These are phyloP conservation scores for Aspergillus nomiae DNA, from an alignment of 2,329 filamentous ascomycete species.

Conservation along the genomic window DNA sequence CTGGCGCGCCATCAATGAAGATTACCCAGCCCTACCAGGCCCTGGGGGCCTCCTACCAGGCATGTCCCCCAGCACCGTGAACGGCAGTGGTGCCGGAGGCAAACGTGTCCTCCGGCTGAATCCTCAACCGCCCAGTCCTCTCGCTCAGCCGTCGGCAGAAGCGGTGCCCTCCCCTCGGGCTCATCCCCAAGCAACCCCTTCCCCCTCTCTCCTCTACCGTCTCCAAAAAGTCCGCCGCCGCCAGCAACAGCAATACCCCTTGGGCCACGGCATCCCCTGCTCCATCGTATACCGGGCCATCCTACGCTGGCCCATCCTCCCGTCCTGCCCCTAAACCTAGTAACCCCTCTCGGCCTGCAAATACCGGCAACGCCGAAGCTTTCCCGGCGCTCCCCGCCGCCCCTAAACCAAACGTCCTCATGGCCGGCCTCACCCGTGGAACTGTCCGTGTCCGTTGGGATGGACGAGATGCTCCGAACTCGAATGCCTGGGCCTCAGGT, in stretches of 20 bases:
- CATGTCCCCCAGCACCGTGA: constrained; percentile 45
- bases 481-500: constrained; percentile 41
- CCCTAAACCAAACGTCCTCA: constrained; percentile 65
- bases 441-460: constrained; percentile 50
- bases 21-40: constrained; percentile 85
- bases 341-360: constrained; percentile 24
- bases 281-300: constrained; percentile 11
- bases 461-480: constrained; percentile 35
- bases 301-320: constrained; percentile 30
- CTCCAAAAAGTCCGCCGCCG: constrained; percentile 13
- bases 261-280: constrained; percentile 28
- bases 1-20: constrained; percentile 94
- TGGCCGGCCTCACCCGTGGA: constrained; percentile 50
- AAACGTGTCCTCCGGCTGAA: constrained; percentile 64
- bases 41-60: constrained; percentile 67
- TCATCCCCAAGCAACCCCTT: constrained; percentile 47
- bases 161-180: constrained; percentile 50
- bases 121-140: constrained; percentile 70
- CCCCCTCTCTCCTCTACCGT: constrained; percentile 41
- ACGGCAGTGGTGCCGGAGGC: constrained; percentile 62
- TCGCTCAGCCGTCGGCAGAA: constrained; percentile 62
- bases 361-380: constrained; percentile 53
- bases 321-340: constrained; percentile 20
- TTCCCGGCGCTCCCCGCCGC: constrained; percentile 84
- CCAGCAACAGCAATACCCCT: constrained; percentile 17